Percentiles rank a stretch among this genome's conserved stretches.
phyloP scores from a whole-genome alignment of 345 rosid genomes.

The Salix arbutifolia region DNA sequence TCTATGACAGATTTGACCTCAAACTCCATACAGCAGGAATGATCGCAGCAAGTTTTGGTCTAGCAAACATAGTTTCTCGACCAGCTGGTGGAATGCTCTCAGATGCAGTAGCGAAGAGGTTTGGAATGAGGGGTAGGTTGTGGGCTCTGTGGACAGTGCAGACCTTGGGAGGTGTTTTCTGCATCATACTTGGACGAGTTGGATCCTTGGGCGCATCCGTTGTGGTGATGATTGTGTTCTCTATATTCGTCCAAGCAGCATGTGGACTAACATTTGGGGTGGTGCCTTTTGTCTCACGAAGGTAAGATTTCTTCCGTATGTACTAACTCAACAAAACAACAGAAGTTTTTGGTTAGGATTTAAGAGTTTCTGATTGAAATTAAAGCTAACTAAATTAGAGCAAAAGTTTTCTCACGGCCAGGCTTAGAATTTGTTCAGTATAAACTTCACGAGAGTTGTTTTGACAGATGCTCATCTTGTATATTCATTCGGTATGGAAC shows the following conservation, averaged over 20 bases:
- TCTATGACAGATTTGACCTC: conserved; percentile 70
- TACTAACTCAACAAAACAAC: not conserved
- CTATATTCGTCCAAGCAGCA: conserved; percentile 79
- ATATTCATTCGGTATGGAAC: not conserved
- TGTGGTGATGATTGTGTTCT: conserved; percentile 62
- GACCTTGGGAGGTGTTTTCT: conserved; percentile 71
- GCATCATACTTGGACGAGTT: conserved; percentile 55
- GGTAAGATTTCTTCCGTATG: not conserved
- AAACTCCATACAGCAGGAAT: conserved; percentile 79
- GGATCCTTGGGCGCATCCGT: conserved; percentile 48
- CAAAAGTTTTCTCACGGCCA: not conserved
- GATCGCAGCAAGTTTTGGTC: conserved; percentile 75
- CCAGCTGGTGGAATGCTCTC: conserved; percentile 72
- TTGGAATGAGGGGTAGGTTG: conserved; percentile 86
- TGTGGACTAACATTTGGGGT: conserved; percentile 89
- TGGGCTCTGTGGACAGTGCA: conserved; percentile 79
- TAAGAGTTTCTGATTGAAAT: not conserved
- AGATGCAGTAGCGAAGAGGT: conserved; percentile 51
- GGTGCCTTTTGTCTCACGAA: conserved; percentile 71
- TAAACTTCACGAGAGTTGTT: too few species aligned
- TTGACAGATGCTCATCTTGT: too few species aligned
- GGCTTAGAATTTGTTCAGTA: not conserved
- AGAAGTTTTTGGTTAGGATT: not conserved
- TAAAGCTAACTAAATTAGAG: not conserved
- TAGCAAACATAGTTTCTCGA: conserved; percentile 69